Percentiles rank a stretch among this genome's conserved stretches.
Evolutionary conservation across 2,329 filamentous ascomycete species (phyloP).

Genomic region (Alternaria triticimaculans): DNA sequence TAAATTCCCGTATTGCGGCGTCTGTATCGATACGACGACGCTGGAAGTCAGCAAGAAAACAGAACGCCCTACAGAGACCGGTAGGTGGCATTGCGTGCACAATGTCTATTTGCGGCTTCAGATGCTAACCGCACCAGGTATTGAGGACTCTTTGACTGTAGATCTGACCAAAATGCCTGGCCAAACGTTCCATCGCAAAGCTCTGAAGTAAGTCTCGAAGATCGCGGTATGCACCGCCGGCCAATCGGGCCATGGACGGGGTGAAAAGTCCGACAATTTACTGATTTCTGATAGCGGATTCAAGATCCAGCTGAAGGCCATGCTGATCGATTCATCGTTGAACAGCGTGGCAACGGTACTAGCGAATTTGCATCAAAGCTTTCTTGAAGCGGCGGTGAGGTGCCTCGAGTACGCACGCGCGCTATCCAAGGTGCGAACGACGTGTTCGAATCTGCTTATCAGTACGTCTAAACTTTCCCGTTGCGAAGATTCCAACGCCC

Average conservation of each 20-base stretch:
- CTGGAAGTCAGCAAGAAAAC: constrained; percentile 77
- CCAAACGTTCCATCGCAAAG: constrained; percentile 79
- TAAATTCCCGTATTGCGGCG: constrained; percentile 89
- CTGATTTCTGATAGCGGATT: constrained; percentile 61
- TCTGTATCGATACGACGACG: constrained; percentile 74
- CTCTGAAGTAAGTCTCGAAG: constrained; percentile 64
- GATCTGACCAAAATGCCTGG: constrained; percentile 77
- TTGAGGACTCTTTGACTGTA: constrained; percentile 78
- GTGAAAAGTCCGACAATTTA: constrained; percentile 8
- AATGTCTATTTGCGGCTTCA: neutral
- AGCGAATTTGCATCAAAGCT: constrained; percentile 75
- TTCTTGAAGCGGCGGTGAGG: constrained; percentile 80
- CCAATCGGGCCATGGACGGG: constrained; percentile 9
- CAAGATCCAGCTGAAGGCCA: constrained; percentile 82
- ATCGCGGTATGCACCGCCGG: neutral
- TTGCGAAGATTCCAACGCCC: constrained; percentile 1
- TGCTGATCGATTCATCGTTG: constrained; percentile 81
- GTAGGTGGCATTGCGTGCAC: constrained; percentile 47
- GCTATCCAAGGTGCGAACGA: constrained; percentile 64
- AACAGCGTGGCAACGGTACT: constrained; percentile 75
- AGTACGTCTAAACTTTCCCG: constrained; percentile 50
- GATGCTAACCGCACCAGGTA: constrained; percentile 46
- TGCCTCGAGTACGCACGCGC: constrained; percentile 67
- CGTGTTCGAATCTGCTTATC: constrained; percentile 66
- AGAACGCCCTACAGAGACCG: constrained; percentile 57